Evolutionary conservation across 2,329 filamentous ascomycete genomes (phyloP).

Genomic region (Talaromyces sp.): DNA sequence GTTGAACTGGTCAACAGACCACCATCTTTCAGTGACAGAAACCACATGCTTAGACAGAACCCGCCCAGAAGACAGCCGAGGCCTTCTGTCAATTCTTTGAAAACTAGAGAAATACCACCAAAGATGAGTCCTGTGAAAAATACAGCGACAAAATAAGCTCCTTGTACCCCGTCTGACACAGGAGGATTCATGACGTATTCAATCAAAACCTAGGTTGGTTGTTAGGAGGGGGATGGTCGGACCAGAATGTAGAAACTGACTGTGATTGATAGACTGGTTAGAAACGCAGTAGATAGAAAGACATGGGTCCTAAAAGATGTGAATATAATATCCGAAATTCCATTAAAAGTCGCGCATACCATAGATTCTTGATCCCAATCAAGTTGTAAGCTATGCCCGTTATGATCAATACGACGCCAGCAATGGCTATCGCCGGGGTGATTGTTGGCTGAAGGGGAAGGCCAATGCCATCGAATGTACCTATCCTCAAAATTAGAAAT

Average conservation of each 20-base stretch:
- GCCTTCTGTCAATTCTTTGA: conserved; percentile 77
- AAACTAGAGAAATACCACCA: conserved; percentile 69
- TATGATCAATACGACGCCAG: conserved; percentile 69
- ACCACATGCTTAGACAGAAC: conserved; percentile 86
- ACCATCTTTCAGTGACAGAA: conserved; percentile 70
- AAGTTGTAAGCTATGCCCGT: conserved; percentile 67
- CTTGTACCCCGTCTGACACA: conserved; percentile 70
- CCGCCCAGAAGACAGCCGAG: conserved; percentile 84
- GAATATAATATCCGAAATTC: not conserved
- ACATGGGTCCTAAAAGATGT: conserved; percentile 55
- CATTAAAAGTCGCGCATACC: conserved; percentile 31
- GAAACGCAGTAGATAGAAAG: conserved; percentile 72
- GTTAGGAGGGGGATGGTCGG: not conserved
- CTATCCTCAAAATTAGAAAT: conserved; percentile 7
- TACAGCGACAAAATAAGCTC: conserved; percentile 76
- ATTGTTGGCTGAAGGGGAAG: conserved; percentile 70
- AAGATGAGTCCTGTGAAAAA: conserved; percentile 68
- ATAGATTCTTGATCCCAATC: conserved; percentile 76
- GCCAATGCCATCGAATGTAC: conserved; percentile 20
- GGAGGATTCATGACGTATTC: conserved; percentile 83
- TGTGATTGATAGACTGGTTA: conserved; percentile 67
- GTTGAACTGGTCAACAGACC: conserved; percentile 62
- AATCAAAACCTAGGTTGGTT: conserved; percentile 58
- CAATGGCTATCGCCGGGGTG: conserved; percentile 76
- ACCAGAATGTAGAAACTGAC: conserved; percentile 29